phyloP scores from a whole-genome alignment of 1,284 basidiomycete genomes.

The Veloporphyrellus conicus region DNA sequence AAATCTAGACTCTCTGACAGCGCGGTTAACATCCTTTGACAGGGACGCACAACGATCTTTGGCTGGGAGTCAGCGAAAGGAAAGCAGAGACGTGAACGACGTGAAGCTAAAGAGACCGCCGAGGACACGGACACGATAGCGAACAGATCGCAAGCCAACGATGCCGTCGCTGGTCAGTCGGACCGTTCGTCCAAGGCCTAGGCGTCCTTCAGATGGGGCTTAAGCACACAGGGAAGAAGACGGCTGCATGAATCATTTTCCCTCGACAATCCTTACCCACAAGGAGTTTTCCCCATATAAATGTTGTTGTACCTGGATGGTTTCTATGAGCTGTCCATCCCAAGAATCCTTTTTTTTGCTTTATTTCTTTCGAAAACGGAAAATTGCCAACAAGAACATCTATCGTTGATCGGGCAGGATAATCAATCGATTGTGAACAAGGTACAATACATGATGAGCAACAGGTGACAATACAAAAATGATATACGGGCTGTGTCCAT shows the following conservation, averaged over 20 bases:
- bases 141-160: neutral
- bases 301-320: too few relatives aligned
- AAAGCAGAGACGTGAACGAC: constrained; percentile 25
- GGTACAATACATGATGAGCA: neutral
- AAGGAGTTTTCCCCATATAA: too few relatives aligned
- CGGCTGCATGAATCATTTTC: too few relatives aligned
- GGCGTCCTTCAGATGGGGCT: neutral
- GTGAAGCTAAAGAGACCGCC: constrained; percentile 16
- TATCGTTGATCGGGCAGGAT: too few relatives aligned
- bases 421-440: neutral
- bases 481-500: neutral
- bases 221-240: too few relatives aligned
- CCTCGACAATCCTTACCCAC: too few relatives aligned
- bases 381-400: neutral
- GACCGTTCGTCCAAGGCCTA: neutral
- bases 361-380: too few relatives aligned
- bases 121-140: neutral
- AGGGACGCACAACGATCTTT: constrained; percentile 45
- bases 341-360: too few relatives aligned
- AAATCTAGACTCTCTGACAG: neutral
- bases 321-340: too few relatives aligned
- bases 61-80: constrained; percentile 44
- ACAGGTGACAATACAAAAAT: neutral
- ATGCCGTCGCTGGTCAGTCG: neutral
- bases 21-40: neutral